These are phyloP conservation scores for Hygrocybe coccinea DNA, from an alignment of 768 basidiomycete genomes.

Conservation along the genomic window DNA sequence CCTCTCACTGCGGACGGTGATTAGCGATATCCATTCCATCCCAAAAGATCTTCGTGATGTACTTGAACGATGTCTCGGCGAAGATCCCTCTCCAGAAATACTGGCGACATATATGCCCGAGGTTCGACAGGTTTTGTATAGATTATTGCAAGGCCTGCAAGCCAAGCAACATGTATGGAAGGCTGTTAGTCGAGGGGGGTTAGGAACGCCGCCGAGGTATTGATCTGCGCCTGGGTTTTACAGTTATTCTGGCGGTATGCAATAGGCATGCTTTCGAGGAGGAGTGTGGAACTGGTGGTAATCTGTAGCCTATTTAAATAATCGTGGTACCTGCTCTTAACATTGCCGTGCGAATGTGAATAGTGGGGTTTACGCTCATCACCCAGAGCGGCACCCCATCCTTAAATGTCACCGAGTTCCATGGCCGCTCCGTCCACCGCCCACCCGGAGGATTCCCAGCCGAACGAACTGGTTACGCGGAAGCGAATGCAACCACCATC, in stretches of 20 bases:
- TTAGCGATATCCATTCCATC: constrained; percentile 59
- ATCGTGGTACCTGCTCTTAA: too few relatives aligned
- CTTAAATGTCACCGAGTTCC: too few relatives aligned
- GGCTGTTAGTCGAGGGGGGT: constrained; percentile 15
- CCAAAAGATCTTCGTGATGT: constrained; percentile 60
- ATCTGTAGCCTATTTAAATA: too few relatives aligned
- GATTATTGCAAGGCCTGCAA: constrained; percentile 78
- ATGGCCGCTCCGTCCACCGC: not conserved
- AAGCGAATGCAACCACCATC: not conserved
- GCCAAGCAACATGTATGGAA: constrained; percentile 58
- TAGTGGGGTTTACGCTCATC: too few relatives aligned
- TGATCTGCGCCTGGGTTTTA: not conserved
- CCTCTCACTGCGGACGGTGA: not conserved
- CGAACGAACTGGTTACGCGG: not conserved
- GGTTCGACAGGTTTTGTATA: constrained; percentile 76
- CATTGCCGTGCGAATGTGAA: too few relatives aligned
- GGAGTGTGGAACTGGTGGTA: too few relatives aligned
- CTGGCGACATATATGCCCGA: constrained; percentile 76
- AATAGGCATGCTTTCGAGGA: too few relatives aligned
- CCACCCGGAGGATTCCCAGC: not conserved
- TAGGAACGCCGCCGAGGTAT: not conserved
- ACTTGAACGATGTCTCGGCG: constrained; percentile 61
- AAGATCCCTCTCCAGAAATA: constrained; percentile 71
- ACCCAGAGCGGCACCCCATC: too few relatives aligned
- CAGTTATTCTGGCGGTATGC: not conserved